These are phyloP conservation scores for Hyphodiscus sp. DNA, from an alignment of 2,329 filamentous ascomycete species.

Conservation along the genomic window DNA sequence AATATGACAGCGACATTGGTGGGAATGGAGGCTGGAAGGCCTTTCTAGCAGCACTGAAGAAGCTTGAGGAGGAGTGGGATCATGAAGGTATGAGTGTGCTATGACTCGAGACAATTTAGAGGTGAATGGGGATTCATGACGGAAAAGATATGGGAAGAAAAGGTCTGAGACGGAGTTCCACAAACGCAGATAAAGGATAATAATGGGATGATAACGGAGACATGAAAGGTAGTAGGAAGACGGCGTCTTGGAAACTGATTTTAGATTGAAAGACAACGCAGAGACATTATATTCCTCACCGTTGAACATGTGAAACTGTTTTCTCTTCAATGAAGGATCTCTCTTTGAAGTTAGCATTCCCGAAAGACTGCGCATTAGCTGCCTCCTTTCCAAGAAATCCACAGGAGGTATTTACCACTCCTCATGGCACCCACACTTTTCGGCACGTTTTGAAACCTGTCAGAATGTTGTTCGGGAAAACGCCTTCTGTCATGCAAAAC, in stretches of 20 bases:
- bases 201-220: neutral
- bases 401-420: neutral
- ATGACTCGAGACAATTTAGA: neutral
- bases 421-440: neutral
- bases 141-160: neutral
- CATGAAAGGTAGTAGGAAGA: neutral
- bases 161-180: neutral
- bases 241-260: neutral
- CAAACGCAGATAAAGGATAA: neutral
- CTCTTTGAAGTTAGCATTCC: neutral
- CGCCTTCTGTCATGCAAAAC: too few species aligned
- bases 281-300: neutral
- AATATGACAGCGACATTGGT: conserved; percentile 16
- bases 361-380: neutral
- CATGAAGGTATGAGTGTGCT: conserved; percentile 5
- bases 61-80: conserved; percentile 20
- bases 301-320: neutral
- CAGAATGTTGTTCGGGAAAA: neutral
- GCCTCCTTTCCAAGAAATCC: neutral
- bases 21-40: conserved; percentile 14
- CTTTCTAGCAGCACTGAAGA: conserved; percentile 15
- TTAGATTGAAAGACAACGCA: neutral
- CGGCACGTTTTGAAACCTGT: neutral
- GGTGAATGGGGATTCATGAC: neutral
- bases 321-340: neutral